Base-by-base conservation (phyloP, 495 filamentous ascomycete genomes). In the Penicillium coffeae region DNA sequence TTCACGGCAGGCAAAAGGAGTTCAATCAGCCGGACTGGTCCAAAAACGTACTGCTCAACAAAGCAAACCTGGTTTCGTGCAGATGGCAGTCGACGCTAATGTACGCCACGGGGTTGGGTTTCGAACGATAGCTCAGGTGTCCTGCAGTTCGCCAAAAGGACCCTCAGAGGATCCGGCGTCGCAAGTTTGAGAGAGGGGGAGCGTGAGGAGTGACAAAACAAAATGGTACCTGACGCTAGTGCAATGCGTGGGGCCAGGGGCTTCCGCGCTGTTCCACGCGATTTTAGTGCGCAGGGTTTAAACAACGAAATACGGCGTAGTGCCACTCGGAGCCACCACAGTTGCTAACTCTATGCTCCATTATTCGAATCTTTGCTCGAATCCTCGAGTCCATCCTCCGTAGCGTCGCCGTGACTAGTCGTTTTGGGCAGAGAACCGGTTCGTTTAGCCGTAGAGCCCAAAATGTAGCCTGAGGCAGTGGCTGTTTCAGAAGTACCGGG, bases 391-490 rank as follows among this genome's bases (percentile, higher is more conserved):
- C n/a, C n/a, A n/a, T n/a, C n/a, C n/a, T n/a, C n/a, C n/a, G n/a
- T n/a, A n/a, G n/a, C n/a, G n/a, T n/a, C n/a, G 42, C 42, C 42
- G 34, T 45, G 25, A 8, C 13, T 13, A 35, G 18, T 27, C 40
- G 22, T 43, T 18, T 32, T 14, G 40, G 40, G 38, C 38, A 46
- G 33, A 27, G 56, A 57, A 57, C 56, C 53, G 48, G 56, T 60
- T 50, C 51, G 48, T 58, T 55, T 51, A 41, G 47, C 27, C 30
- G 19, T 35, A 49, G 37, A 35, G 18, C 21, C 34, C 3, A 40
- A 39, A 36, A 20, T 42, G 32, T 8, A 41, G 38, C 54, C 42
- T 32, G 56, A 63, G 32, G 56, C 48, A 52, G 56, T 59, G 51
- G 52, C 20, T 44, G 55, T 62, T 59, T 62, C 52, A 62, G 30